Evolutionary conservation across 1,139 yeast species (phyloP).

Genomic region (Yamadazyma blattariae): DNA sequence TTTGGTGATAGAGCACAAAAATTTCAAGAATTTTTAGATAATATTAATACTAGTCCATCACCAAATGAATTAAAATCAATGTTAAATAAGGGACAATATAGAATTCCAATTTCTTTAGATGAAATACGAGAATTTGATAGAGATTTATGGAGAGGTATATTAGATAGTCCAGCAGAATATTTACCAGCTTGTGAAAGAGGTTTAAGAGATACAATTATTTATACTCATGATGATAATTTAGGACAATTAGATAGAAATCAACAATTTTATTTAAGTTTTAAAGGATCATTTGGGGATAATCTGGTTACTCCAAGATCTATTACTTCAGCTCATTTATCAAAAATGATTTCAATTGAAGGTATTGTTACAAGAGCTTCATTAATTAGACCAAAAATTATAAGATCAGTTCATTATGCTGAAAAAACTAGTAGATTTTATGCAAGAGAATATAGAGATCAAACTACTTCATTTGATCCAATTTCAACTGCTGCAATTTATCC

Average conservation of each 20-base stretch:
- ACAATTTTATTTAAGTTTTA: slow-evolving; percentile 74
- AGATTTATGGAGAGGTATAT: slow-evolving; percentile 74
- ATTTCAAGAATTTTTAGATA: slow-evolving; percentile 84
- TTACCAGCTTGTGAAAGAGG: slow-evolving; percentile 92
- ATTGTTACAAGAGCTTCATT: slow-evolving; percentile 92
- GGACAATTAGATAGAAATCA: slow-evolving; percentile 55
- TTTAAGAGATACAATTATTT: slow-evolving; percentile 72
- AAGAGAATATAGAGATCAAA: slow-evolving; percentile 89
- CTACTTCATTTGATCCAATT: slow-evolving; percentile 85
- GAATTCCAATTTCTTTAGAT: slow-evolving; percentile 78
- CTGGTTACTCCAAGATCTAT: slow-evolving; percentile 87
- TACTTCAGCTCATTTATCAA: slow-evolving; percentile 71
- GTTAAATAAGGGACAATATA: slow-evolving; percentile 62
- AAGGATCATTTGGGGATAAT: slow-evolving; percentile 90
- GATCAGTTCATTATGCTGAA: slow-evolving; percentile 94
- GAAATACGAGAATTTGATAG: slow-evolving; percentile 84
- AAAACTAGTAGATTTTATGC: slow-evolving; percentile 81
- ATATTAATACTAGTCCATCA: slow-evolving; percentile 57
- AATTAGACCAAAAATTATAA: slow-evolving; percentile 86
- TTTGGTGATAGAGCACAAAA: slow-evolving; percentile 81
- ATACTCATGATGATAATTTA: slow-evolving; percentile 56
- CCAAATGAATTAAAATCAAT: slow-evolving; percentile 56
- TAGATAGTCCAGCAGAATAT: slow-evolving; percentile 77
- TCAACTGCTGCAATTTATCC: slow-evolving; percentile 89
- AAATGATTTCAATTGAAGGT: slow-evolving; percentile 88